A percentile compares a stretch with the other conserved stretches of the same genome.
Conservation (phyloP, 2,329 filamentous ascomycete species). For the Claviceps monticola region DNA sequence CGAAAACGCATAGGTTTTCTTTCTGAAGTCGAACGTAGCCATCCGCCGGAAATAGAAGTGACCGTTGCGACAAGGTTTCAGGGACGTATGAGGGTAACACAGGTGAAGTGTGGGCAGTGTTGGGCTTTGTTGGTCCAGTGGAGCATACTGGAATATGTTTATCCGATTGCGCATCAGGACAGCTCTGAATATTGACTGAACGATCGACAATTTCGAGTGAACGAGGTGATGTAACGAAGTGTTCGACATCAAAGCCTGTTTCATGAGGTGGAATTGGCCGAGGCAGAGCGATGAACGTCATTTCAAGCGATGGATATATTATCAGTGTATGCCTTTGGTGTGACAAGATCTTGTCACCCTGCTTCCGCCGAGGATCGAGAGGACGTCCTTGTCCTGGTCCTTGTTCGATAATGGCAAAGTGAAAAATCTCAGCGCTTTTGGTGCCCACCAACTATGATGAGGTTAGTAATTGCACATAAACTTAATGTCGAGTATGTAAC, state of each 20-base stretch:
- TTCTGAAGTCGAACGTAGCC: constrained; percentile 39
- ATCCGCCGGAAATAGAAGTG: constrained; percentile 62
- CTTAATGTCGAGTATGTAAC: background rate
- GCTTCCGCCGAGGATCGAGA: background rate
- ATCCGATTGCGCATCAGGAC: constrained; percentile 52
- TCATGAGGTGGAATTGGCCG: constrained; percentile 32
- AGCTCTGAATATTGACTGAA: constrained; percentile 11
- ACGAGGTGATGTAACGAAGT: constrained; percentile 25
- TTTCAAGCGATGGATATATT: constrained; percentile 12
- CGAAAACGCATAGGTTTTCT: constrained; percentile 50
- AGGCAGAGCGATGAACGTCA: constrained; percentile 42
- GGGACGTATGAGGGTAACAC: constrained; percentile 49
- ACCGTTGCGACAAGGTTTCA: constrained; percentile 40
- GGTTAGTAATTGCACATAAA: background rate
- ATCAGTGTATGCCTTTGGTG: background rate
- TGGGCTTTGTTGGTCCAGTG: constrained; percentile 50
- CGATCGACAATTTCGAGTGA: constrained; percentile 21
- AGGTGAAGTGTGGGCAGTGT: constrained; percentile 46
- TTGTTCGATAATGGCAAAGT: background rate
- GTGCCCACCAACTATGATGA: background rate
- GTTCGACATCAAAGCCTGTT: constrained; percentile 26
- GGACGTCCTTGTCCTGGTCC: background rate
- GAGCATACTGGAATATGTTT: constrained; percentile 84
- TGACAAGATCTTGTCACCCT: background rate
- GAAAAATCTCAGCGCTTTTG: background rate